Evolutionary conservation across 2,329 filamentous ascomycete species (phyloP).

Genomic region (Trichoderma lentiforme): DNA sequence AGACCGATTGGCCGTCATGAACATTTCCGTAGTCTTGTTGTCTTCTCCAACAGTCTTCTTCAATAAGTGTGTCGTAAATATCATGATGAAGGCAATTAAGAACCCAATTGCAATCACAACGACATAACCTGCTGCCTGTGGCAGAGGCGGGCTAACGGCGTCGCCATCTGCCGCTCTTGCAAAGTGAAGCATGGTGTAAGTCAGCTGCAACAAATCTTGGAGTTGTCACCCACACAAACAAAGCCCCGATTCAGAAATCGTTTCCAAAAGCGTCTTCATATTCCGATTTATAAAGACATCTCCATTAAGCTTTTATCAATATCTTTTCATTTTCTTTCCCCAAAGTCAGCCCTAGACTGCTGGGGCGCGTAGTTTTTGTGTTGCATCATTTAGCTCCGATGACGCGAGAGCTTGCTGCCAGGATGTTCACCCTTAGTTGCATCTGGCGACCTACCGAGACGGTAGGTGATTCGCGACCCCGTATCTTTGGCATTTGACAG

Average conservation of each 20-base stretch:
- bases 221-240: background rate
- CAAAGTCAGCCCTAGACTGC: background rate
- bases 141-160: constrained; percentile 27
- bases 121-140: constrained; percentile 31
- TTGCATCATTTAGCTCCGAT: constrained; percentile 18
- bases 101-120: constrained; percentile 36
- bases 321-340: background rate
- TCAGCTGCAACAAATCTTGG: background rate
- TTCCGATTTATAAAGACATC: background rate
- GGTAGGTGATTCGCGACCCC: background rate
- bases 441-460: background rate
- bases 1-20: constrained; percentile 52
- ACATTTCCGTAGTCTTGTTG: constrained; percentile 53
- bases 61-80: constrained; percentile 43
- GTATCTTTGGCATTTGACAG: background rate
- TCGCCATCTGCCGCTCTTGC: constrained; percentile 6
- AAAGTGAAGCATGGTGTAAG: background rate
- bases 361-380: background rate
- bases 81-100: constrained; percentile 41
- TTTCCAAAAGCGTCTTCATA: background rate
- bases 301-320: background rate
- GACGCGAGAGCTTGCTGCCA: constrained; percentile 13
- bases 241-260: background rate
- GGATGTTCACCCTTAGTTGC: background rate
- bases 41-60: constrained; percentile 50